Base-by-base conservation (phyloP, 371 early-diverging fungal species). In the Mortierella sp. region DNA sequence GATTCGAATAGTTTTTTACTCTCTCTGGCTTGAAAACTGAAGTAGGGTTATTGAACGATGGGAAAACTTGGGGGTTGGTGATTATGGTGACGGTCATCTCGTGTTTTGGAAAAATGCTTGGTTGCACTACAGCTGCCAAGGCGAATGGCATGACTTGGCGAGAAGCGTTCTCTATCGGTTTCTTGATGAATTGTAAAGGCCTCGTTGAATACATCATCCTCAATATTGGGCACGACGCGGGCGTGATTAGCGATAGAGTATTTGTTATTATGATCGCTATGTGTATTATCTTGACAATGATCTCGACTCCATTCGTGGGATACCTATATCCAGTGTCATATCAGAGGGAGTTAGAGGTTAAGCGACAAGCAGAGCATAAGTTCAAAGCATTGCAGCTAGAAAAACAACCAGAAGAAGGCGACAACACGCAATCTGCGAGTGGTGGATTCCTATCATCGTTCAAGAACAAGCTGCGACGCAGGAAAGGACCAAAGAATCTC, bases 141-240 rank as follows among this genome's bases (percentile, higher is more conserved):
- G 43, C 85, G 12, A 84, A 84, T 45, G 92, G 92, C 10, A 86
- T 95, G 70, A 87, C 86, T 3, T 90, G 90, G 89, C 89, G 97
- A 37, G 97, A 98, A 83, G 89, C 95, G 0, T 82, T 93, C 3
- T 87, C 97, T 0, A 89, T 97, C 49, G 98, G 98, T 0, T 86
- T 96, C 53, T 82, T 98, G 54, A 98, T 98, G 98, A 96, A 94
- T 83, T 95, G 96, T 76, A 98, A 97, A 86, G 98, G 79, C 10
- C 86, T 98, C 40, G 97, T 98, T 2, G 97, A 97, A 82, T 86
- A 97, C 17, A 96, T 98, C 66, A 95, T 96, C 26, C 87, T 98
- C 28, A 98, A 98, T 76, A 86, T 97, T 59, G 97, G 97, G 2
- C 89, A 93, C 63, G 87, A 93, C 58, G 92, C 95, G 0, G 92